Conservation (phyloP, 2,329 filamentous ascomycete species). For the Colletotrichum neosansevieriae region DNA sequence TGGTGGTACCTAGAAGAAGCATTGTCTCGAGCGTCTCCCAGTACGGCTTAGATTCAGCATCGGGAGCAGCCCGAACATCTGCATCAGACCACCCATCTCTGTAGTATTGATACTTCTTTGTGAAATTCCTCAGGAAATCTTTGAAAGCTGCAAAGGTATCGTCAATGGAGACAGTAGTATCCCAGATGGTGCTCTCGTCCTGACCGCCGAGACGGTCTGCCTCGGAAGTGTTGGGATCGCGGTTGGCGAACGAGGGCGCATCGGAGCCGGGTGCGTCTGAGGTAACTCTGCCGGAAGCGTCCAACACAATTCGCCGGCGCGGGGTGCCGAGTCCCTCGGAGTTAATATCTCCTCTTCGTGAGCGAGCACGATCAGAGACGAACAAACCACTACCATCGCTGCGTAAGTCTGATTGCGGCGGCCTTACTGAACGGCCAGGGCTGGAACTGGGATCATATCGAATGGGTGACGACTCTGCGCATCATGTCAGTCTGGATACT, state of each 20-base stretch:
- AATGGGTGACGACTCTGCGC: conserved; percentile 88
- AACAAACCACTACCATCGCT: conserved; percentile 92
- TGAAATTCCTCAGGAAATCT: conserved; percentile 92
- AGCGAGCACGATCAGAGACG: conserved; percentile 71
- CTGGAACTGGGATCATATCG: conserved; percentile 92
- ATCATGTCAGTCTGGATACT: neutral
- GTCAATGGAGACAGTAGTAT: conserved; percentile 93
- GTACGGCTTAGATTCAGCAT: conserved; percentile 85
- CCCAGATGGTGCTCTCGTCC: conserved; percentile 90
- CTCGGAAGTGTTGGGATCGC: conserved; percentile 89
- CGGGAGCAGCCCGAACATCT: conserved; percentile 76
- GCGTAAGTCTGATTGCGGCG: conserved; percentile 76
- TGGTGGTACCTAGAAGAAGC: conserved; percentile 85
- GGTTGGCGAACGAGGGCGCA: conserved; percentile 70
- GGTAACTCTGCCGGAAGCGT: conserved; percentile 69
- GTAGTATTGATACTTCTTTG: conserved; percentile 93
- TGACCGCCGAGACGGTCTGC: conserved; percentile 87
- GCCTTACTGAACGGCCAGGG: conserved; percentile 73
- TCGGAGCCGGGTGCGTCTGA: conserved; percentile 66
- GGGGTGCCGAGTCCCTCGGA: conserved; percentile 77
- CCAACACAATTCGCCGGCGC: conserved; percentile 69
- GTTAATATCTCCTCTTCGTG: conserved; percentile 87
- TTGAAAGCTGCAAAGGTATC: conserved; percentile 91
- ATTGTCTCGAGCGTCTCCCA: conserved; percentile 89
- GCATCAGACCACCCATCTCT: conserved; percentile 85